Evolutionary conservation across 2,329 filamentous ascomycete species (phyloP), one percentile per base, ranked within the genome.

Genomic region (Cercospora sojina): DNA sequence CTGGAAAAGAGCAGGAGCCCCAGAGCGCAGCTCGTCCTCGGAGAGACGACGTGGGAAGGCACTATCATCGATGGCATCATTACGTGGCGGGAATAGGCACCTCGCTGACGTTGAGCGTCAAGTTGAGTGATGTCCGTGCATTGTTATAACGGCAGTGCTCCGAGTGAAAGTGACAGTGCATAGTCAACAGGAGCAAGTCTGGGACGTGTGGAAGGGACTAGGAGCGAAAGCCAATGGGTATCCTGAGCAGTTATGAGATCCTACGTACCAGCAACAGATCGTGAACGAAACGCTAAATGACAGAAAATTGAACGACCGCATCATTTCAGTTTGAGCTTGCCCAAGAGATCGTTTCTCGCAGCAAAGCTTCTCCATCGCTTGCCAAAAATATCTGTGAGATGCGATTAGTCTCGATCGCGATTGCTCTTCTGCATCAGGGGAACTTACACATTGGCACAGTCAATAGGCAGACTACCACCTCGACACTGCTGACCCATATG

Each of bases 391-490:
- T 95, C 91, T 93, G 70, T 1, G 41, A 12, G n/a, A 27, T 10
- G 18, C 56, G 20, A 13, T 65, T 49, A 59, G 18, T 16, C 13
- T 49, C 29, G 5, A 32, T 38, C 12, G 18, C 20, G 20, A 13
- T 51, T 7, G 5, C 43, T 20, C 9, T 63, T 31, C n/a, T 43
- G 13, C n/a, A 57, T 61, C 20, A n/a, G 13, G 18, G 25, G 32
- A 58, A 58, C 92, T 84, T 87, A 96, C 92, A 90, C 85, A 90
- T 86, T 0, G 91, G 91, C 65, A 97, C 84, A 62, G 88, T 92
- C 69, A 91, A 77, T 59, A 90, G 77, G 77, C 92, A 97, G 58
- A 96, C 83, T 1, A 83, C 88, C 0, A 96, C 84, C 79, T 97
- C 92, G 18, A 96, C 87, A 38, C 87, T 90, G 1, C 87, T 89